Percentiles rank a stretch among this genome's conserved stretches.
Evolutionary conservation across 768 basidiomycete genomes (phyloP).

Genomic region (Suillus hirtellus): DNA sequence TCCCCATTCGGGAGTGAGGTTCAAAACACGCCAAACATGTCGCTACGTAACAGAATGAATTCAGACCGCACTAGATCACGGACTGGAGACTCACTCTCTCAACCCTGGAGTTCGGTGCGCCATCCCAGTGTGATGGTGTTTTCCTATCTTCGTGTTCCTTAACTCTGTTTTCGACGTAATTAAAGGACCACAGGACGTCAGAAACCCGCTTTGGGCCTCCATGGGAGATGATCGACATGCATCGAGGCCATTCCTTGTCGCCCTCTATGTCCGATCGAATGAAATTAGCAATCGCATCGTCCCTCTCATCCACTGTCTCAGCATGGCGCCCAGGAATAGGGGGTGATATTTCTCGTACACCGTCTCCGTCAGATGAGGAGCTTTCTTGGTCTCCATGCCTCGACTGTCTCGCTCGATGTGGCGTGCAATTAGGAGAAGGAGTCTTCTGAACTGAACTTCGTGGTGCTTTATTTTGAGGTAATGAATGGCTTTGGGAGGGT

Average conservation of each 20-base stretch:
- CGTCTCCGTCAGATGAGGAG: background rate
- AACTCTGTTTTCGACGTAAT: slow-evolving; percentile 51
- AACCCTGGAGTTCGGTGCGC: slow-evolving; percentile 38
- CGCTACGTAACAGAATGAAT: slow-evolving; percentile 20
- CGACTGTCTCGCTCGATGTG: background rate
- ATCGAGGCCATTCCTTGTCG: slow-evolving; percentile 46
- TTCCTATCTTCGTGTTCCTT: slow-evolving; percentile 44
- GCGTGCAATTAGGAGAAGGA: background rate
- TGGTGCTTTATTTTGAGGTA: background rate
- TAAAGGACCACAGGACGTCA: slow-evolving; percentile 50
- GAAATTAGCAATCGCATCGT: slow-evolving; percentile 43
- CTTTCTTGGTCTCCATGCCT: background rate
- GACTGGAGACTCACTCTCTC: slow-evolving; percentile 41
- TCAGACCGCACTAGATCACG: background rate
- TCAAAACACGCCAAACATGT: slow-evolving; percentile 56
- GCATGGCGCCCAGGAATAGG: slow-evolving; percentile 28
- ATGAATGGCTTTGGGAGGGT: background rate
- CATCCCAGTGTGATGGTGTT: slow-evolving; percentile 43
- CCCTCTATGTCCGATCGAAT: slow-evolving; percentile 46
- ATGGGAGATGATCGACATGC: slow-evolving; percentile 40
- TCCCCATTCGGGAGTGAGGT: slow-evolving; percentile 43
- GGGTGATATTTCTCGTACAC: slow-evolving; percentile 19
- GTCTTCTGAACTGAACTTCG: background rate
- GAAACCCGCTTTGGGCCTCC: slow-evolving; percentile 40
- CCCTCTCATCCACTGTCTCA: slow-evolving; percentile 40